Evolutionary conservation across 179 eudicot species (phyloP).

Genomic region (Beta lomatogona): DNA sequence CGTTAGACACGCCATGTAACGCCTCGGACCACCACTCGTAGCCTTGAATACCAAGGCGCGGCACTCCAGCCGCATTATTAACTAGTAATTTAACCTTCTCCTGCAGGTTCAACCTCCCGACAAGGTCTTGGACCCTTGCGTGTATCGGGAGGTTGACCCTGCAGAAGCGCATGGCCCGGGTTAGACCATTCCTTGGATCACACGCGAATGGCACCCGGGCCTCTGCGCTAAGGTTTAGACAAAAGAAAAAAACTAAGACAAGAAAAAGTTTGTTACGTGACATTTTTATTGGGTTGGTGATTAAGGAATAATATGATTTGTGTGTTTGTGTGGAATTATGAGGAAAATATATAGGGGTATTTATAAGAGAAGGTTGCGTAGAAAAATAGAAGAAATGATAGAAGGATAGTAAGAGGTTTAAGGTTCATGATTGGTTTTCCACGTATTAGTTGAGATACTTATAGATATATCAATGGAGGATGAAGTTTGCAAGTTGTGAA

Average conservation of each 20-base stretch:
- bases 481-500: slow-evolving; percentile 23
- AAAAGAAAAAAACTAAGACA: neutral
- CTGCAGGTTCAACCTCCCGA: slow-evolving; percentile 59
- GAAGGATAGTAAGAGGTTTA: slow-evolving; percentile 2
- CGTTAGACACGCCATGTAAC: slow-evolving; percentile 25
- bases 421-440: slow-evolving; percentile 35
- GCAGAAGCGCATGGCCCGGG: slow-evolving; percentile 50
- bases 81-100: slow-evolving; percentile 63
- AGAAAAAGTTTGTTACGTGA: neutral
- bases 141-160: slow-evolving; percentile 35
- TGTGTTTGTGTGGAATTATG: slow-evolving; percentile 4
- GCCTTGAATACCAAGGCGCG: slow-evolving; percentile 31
- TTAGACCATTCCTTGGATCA: slow-evolving; percentile 49
- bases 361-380: slow-evolving; percentile 38
- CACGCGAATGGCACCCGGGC: slow-evolving; percentile 76
- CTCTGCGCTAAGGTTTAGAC: slow-evolving; percentile 7
- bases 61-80: slow-evolving; percentile 55
- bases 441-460: slow-evolving; percentile 32
- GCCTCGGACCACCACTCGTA: too few relatives aligned
- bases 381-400: slow-evolving; percentile 28
- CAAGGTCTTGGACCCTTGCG: slow-evolving; percentile 58
- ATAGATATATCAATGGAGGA: neutral
- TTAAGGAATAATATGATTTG: neutral
- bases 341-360: slow-evolving; percentile 21
- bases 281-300: slow-evolving; percentile 10